Percentiles rank a stretch among this genome's conserved stretches.
phyloP scores from a whole-genome alignment of 805 yeast genomes.

The Barnettozyma californica region DNA sequence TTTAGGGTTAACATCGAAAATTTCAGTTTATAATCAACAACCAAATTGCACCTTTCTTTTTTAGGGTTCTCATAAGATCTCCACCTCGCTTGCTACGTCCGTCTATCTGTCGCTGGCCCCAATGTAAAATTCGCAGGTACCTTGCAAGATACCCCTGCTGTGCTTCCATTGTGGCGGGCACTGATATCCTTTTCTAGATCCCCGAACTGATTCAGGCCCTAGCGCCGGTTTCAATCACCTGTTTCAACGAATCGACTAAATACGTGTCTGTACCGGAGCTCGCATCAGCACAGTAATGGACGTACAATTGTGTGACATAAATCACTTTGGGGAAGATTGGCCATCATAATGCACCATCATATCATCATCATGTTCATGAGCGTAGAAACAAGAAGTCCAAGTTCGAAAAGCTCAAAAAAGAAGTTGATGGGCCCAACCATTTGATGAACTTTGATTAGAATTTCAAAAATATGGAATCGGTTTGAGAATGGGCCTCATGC shows the following conservation, averaged over 20 bases:
- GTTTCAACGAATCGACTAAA: no score
- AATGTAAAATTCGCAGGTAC: slow-evolving; percentile 46
- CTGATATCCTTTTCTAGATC: slow-evolving; percentile 49
- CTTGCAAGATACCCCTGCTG: slow-evolving; percentile 55
- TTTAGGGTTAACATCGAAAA: no score
- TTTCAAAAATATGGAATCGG: slow-evolving; percentile 34
- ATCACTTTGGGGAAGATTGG: no score
- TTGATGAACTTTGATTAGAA: slow-evolving; percentile 25
- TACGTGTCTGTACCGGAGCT: slow-evolving; percentile 38
- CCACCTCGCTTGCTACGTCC: slow-evolving; percentile 38
- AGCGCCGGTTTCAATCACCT: no score
- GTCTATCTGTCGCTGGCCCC: slow-evolving; percentile 44
- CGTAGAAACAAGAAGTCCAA: slow-evolving; percentile 22
- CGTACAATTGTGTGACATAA: slow-evolving; percentile 47
- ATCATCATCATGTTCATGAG: slow-evolving; percentile 31
- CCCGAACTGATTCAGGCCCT: slow-evolving; percentile 38
- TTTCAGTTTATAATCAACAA: no score
- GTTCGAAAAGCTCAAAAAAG: background rate
- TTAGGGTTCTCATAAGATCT: slow-evolving; percentile 18
- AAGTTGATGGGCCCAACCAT: background rate
- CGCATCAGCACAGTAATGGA: slow-evolving; percentile 37
- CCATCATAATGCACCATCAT: slow-evolving; percentile 35
- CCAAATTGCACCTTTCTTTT: no score
- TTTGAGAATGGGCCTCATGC: slow-evolving; percentile 73
- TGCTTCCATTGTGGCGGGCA: slow-evolving; percentile 50